A percentile compares a stretch with the other conserved stretches of the same genome.
phyloP scores from a whole-genome alignment of 306 rosid species.

The Styphnolobium japonicum region DNA sequence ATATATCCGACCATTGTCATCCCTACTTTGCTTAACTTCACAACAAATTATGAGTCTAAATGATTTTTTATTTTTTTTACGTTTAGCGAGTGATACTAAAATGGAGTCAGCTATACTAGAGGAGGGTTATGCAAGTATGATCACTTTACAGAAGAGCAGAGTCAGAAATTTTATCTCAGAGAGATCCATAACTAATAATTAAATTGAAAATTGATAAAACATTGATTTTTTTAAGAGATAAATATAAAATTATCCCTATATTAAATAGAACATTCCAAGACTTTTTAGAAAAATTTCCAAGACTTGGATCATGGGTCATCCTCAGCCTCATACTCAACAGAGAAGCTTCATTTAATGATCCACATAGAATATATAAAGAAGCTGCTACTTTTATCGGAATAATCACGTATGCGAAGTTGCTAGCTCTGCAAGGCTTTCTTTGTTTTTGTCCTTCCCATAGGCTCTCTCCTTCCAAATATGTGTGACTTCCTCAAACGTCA shows the following conservation, averaged over 20 bases:
- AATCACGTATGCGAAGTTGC: neutral
- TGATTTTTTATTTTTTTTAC: too few species aligned
- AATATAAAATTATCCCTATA: too few species aligned
- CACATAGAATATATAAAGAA: neutral
- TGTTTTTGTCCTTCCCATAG: slow-evolving; percentile 39
- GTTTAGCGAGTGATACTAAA: neutral
- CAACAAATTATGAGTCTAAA: neutral
- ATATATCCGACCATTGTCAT: too few species aligned
- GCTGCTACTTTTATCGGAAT: neutral
- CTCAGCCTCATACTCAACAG: neutral
- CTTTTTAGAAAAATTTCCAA: neutral
- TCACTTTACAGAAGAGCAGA: neutral
- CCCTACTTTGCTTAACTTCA: neutral
- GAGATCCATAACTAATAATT: too few species aligned
- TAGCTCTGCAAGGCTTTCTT: slow-evolving; percentile 42
- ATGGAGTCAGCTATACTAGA: too few species aligned
- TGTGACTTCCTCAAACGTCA: slow-evolving; percentile 69
- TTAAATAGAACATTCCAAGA: neutral
- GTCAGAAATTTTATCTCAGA: too few species aligned
- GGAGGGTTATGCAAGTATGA: too few species aligned
- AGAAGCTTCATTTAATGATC: neutral
- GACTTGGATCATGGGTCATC: neutral
- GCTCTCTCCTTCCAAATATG: slow-evolving; percentile 72
- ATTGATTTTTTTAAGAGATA: too few species aligned
- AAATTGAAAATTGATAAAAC: too few species aligned